Evolutionary conservation across 2,329 filamentous ascomycete species (phyloP), one percentile per base, ranked within the genome.

Genomic region (Orbilia blumenaviensis): DNA sequence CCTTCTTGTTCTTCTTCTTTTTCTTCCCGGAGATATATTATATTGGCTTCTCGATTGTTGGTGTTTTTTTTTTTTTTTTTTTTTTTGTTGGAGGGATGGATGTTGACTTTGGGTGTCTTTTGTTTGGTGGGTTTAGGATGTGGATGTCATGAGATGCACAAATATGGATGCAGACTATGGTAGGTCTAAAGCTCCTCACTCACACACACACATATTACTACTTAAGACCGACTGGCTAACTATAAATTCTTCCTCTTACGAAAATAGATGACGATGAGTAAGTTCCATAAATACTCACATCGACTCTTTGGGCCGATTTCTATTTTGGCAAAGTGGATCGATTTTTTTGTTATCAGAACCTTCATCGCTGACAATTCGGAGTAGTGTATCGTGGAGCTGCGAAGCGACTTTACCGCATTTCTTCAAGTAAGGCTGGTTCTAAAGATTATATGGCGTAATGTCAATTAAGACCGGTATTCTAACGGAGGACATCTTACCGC

Each of bases 61-160:
- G 1, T 54, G 9, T 21, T 46, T 21, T 14, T 48, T 48, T 48
- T 44, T 34, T 66, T 29, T 46, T 54, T 54, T 42, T 41, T 27
- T 21, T 12, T 42, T 38, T 18, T 14, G 6, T 16, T 10, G 34
- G 38, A 7, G 36, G 21, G 16, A 16, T 36, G 42, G 10, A 50
- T 38, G 32, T 38, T 69, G 41, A 69, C 66, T 41, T 27, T 25
- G 25, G 27, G 21, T 16, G 16, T 8, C 21, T 48, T 46, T 67
- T n/a, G n/a, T n/a, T 48, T 14, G 52, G 42, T 29, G 10, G 4
- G 8, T 94, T 71, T 91, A 94, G 85, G 84, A 88, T 25, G 84
- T 96, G 77, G 91, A 96, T 79, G 85, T 90, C 14, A 92, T 98
- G 90, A 92, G 93, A 80, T 98, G 94, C 87, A 90, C 88, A 77